Percentiles rank a stretch among this genome's conserved stretches.
Evolutionary conservation across 768 basidiomycete genomes (phyloP).

Genomic region (Kwoniella bestiolae): DNA sequence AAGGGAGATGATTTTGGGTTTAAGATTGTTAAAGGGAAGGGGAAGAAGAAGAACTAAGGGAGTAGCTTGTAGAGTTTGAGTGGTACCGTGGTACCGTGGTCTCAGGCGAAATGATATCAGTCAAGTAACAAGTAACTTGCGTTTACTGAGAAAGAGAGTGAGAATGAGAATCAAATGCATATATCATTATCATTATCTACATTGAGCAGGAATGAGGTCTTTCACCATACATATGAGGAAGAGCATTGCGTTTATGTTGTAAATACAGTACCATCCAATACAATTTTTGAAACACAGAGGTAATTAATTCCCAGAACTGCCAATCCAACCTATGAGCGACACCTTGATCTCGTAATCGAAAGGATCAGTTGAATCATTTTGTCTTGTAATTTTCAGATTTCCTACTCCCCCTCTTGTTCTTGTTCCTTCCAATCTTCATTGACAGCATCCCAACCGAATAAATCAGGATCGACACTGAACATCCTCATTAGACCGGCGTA

Average conservation of each 20-base stretch:
- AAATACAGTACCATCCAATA: no score
- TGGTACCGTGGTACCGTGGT: neutral
- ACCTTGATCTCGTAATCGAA: no score
- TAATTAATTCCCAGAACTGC: no score
- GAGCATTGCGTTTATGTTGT: no score
- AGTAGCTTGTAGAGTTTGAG: neutral
- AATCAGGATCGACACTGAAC: conserved; percentile 46
- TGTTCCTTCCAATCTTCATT: conserved; percentile 46
- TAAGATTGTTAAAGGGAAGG: conserved; percentile 92
- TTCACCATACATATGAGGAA: no score
- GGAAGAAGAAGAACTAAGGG: conserved; percentile 67
- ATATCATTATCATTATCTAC: no score
- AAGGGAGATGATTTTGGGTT: conserved; percentile 80
- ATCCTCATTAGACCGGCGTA: conserved; percentile 41
- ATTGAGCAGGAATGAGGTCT: no score
- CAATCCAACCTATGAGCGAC: no score
- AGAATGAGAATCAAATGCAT: no score
- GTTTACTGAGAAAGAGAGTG: no score
- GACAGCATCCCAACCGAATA: conserved; percentile 50
- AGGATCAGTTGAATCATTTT: neutral
- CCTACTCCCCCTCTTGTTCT: neutral
- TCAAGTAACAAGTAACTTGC: no score
- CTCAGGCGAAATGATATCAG: neutral
- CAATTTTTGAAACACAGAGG: no score
- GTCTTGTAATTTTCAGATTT: neutral